A percentile compares a stretch with the other conserved stretches of the same genome.
Evolutionary conservation across 352 stramenopile genomes (phyloP).

Genomic region (Phytophthora lateralis): DNA sequence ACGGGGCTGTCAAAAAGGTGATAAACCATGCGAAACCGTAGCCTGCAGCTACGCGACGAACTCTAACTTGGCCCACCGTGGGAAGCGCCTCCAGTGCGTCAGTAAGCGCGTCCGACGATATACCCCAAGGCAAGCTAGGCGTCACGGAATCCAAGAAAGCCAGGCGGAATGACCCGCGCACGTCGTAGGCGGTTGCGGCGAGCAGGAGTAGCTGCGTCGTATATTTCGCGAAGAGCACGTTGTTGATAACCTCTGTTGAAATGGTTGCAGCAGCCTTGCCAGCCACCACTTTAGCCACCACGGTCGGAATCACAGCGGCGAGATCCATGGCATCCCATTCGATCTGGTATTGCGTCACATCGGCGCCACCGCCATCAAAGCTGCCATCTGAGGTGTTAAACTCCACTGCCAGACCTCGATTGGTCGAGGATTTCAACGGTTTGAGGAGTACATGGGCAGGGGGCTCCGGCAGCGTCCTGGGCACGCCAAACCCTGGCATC

Average conservation of each 20-base stretch:
- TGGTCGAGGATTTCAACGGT: slow-evolving; percentile 36
- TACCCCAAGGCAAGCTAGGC: slow-evolving; percentile 65
- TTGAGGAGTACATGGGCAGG: slow-evolving; percentile 59
- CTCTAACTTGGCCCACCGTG: slow-evolving; percentile 79
- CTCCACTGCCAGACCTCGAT: slow-evolving; percentile 63
- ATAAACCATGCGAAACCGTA: slow-evolving; percentile 88
- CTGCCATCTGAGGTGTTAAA: slow-evolving; percentile 67
- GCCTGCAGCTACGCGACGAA: slow-evolving; percentile 72
- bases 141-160: slow-evolving; percentile 77
- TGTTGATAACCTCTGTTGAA: slow-evolving; percentile 36
- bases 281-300: slow-evolving; percentile 12
- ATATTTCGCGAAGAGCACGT: slow-evolving; percentile 81
- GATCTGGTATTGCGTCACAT: slow-evolving; percentile 90
- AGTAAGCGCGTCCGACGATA: slow-evolving; percentile 82
- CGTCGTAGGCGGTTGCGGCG: slow-evolving; percentile 76
- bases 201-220: slow-evolving; percentile 92
- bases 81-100: slow-evolving; percentile 79
- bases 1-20: slow-evolving; percentile 58
- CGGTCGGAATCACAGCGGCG: slow-evolving; percentile 46
- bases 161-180: slow-evolving; percentile 89
- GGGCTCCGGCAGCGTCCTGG: slow-evolving; percentile 76
- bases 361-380: slow-evolving; percentile 80
- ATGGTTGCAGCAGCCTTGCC: slow-evolving; percentile 18
- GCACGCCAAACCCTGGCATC: slow-evolving; percentile 66
- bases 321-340: slow-evolving; percentile 94